Evolutionary conservation across 345 rosid species (phyloP).

Genomic region (Salix dunnii): DNA sequence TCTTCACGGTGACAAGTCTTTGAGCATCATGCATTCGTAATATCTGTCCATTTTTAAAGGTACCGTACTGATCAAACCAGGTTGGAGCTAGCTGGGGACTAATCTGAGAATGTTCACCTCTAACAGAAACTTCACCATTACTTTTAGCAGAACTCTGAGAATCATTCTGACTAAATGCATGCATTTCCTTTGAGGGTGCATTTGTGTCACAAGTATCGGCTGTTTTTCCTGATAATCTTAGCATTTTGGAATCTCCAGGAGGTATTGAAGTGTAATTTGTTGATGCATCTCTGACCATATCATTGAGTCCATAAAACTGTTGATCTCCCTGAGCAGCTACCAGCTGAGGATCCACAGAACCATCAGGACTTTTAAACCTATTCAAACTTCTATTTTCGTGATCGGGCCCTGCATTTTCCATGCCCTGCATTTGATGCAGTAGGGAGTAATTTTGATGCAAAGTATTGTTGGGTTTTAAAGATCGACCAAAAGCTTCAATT

Average conservation of each 20-base stretch:
- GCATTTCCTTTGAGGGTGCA: conserved; percentile 32
- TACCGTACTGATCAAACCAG: conserved; percentile 71
- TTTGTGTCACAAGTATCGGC: conserved; percentile 29
- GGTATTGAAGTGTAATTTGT: conserved; percentile 18
- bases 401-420: conserved; percentile 48
- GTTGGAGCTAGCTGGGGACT: conserved; percentile 77
- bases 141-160: conserved; percentile 30
- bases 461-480: conserved; percentile 45
- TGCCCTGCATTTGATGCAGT: conserved; percentile 50
- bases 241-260: conserved; percentile 36
- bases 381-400: conserved; percentile 43
- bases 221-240: conserved; percentile 24
- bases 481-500: conserved; percentile 56
- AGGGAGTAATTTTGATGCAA: conserved; percentile 42
- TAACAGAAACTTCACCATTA: conserved; percentile 31
- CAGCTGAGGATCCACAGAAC: conserved; percentile 39
- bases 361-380: conserved; percentile 48
- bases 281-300: conserved; percentile 36
- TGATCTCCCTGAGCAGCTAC: conserved; percentile 37
- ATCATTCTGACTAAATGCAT: conserved; percentile 34
- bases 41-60: conserved; percentile 63
- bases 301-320: conserved; percentile 31
- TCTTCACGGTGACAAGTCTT: conserved; percentile 33
- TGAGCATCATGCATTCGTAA: conserved; percentile 41
- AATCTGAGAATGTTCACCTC: conserved; percentile 49